These are phyloP conservation scores for Solanum sparsipilum DNA, from an alignment of 257 asterid genomes.

Conservation along the genomic window DNA sequence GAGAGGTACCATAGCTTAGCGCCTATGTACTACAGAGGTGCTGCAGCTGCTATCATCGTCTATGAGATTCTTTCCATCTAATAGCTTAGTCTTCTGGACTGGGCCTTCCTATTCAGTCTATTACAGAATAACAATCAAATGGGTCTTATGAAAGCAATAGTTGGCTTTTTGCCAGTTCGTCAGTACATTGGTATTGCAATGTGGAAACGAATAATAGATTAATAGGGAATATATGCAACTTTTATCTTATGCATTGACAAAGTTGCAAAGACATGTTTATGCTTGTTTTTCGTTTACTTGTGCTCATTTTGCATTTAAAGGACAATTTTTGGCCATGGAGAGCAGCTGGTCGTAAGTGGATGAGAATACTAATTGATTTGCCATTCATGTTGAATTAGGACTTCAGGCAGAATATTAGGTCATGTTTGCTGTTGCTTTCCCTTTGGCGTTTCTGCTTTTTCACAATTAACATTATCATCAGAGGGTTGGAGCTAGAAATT, in stretches of 20 bases:
- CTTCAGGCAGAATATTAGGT: not conserved
- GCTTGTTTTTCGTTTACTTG: not conserved
- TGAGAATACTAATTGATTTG: not conserved
- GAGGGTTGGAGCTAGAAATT: not conserved
- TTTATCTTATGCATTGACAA: not conserved
- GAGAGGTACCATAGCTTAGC: constrained; percentile 98
- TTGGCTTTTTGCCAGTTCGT: not conserved
- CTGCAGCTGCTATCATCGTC: constrained; percentile 93
- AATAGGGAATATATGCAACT: not conserved
- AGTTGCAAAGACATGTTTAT: not conserved
- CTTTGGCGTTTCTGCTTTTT: not conserved
- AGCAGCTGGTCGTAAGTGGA: not conserved
- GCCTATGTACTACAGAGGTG: constrained; percentile 98
- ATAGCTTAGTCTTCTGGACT: not conserved
- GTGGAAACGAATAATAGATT: not conserved
- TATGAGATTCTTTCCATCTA: constrained; percentile 12
- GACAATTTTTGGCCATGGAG: not conserved
- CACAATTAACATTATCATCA: not conserved
- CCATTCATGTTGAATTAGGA: not conserved
- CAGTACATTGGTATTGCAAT: not conserved
- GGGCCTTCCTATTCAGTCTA: not conserved
- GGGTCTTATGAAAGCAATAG: not conserved
- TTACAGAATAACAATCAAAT: not conserved
- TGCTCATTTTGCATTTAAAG: not conserved
- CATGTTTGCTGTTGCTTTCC: not conserved